Percentiles rank a stretch among this genome's conserved stretches.
phyloP scores from a whole-genome alignment of 345 rosid species.

The Bruguiera gymnorhiza region DNA sequence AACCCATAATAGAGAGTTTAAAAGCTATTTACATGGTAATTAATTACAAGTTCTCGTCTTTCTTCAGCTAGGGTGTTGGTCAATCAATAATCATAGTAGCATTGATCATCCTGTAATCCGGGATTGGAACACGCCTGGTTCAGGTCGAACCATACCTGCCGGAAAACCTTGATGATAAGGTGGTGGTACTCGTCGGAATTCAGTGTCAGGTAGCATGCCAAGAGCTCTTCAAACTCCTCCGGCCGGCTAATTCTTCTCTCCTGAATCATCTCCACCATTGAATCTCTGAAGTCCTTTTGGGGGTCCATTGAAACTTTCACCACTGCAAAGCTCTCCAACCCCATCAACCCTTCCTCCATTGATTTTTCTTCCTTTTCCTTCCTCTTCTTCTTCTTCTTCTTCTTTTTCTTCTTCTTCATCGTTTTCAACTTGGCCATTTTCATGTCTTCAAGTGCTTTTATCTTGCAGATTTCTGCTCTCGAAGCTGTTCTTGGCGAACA shows the following conservation, averaged over 20 bases:
- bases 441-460: constrained; percentile 57
- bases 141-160: constrained; percentile 67
- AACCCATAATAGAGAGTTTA: neutral
- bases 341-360: constrained; percentile 16
- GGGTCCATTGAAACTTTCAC: constrained; percentile 77
- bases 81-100: constrained; percentile 4
- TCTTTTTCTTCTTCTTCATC: constrained; percentile 39
- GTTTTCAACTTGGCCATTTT: constrained; percentile 55
- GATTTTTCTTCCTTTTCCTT: constrained; percentile 11
- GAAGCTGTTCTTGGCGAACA: constrained; percentile 56
- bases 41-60: constrained; percentile 14
- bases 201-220: constrained; percentile 77
- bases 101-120: constrained; percentile 24
- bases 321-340: constrained; percentile 61
- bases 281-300: constrained; percentile 73
- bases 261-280: constrained; percentile 85
- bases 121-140: constrained; percentile 29
- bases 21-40: constrained; percentile 1
- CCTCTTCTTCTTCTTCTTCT: too few relatives aligned
- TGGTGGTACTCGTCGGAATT: constrained; percentile 69
- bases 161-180: constrained; percentile 82
- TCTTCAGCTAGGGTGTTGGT: neutral
- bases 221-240: constrained; percentile 74
- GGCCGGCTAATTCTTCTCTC: constrained; percentile 56
- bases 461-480: constrained; percentile 49